Evolutionary conservation across 768 basidiomycete genomes (phyloP).

Genomic region (Mycena albidolilacea): DNA sequence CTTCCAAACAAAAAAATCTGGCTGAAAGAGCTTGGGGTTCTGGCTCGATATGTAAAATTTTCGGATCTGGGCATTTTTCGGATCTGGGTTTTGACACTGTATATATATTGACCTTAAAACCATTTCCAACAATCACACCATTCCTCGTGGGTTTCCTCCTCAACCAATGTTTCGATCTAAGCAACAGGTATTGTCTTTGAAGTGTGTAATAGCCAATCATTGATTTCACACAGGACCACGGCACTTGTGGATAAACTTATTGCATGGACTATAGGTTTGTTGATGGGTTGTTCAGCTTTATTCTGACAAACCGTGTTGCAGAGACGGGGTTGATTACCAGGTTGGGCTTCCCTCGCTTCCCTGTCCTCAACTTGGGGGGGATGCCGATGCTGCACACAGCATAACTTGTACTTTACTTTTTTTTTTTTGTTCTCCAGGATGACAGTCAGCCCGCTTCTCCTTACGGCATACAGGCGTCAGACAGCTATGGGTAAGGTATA

Average conservation of each 20-base stretch:
- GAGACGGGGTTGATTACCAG: conserved; percentile 3
- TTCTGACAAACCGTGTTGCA: neutral
- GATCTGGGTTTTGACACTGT: too few species aligned
- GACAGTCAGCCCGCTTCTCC: too few species aligned
- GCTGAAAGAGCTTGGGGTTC: too few species aligned
- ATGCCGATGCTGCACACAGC: too few species aligned
- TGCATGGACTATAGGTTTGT: neutral
- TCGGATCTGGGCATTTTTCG: too few species aligned
- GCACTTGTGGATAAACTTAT: conserved; percentile 5
- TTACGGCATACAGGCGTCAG: too few species aligned
- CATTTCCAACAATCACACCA: neutral
- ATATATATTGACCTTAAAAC: too few species aligned
- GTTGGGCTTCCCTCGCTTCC: neutral
- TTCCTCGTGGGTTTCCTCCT: neutral
- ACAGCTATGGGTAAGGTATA: too few species aligned
- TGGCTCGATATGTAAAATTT: too few species aligned
- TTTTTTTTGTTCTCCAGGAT: too few species aligned
- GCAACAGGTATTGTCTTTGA: neutral
- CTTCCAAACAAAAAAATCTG: too few species aligned
- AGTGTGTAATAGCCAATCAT: neutral
- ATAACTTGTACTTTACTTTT: too few species aligned
- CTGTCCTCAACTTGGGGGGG: neutral
- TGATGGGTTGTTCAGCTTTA: neutral
- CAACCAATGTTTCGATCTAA: neutral
- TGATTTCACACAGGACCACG: neutral